Evolutionary conservation across 495 filamentous ascomycete genomes (phyloP).

Genomic region (Aspergillus ostianus): DNA sequence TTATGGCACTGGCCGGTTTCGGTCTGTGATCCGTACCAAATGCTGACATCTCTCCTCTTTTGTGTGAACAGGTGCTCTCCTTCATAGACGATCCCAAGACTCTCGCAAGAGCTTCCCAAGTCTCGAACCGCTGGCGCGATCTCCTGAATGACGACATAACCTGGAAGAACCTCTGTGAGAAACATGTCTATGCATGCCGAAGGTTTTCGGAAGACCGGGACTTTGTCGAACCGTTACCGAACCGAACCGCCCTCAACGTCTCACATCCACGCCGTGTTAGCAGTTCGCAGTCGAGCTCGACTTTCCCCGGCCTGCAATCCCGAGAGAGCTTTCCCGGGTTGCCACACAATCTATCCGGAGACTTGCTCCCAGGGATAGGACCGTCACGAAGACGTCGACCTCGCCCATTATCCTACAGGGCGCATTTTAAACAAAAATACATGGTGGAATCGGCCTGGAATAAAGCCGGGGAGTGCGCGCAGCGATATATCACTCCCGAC

Average conservation of each 20-base stretch:
- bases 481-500: conserved; percentile 86
- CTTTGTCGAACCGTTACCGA: conserved; percentile 37
- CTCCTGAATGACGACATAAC: conserved; percentile 93
- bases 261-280: conserved; percentile 21
- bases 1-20: conserved; percentile 7
- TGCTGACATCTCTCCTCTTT: conserved; percentile 11
- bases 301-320: conserved; percentile 26
- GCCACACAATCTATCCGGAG: conserved; percentile 36
- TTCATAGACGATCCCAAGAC: conserved; percentile 95
- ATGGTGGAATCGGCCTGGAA: conserved; percentile 97
- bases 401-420: conserved; percentile 73
- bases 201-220: conserved; percentile 51
- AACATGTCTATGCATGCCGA: conserved; percentile 74
- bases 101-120: conserved; percentile 86
- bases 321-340: conserved; percentile 28
- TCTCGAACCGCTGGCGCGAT: conserved; percentile 89
- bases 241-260: conserved; percentile 23
- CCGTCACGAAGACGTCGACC: conserved; percentile 37
- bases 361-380: conserved; percentile 34
- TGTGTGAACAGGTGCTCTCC: conserved; percentile 66
- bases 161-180: conserved; percentile 94
- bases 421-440: conserved; percentile 95
- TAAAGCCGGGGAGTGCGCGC: conserved; percentile 74
- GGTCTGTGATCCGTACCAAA: neutral
- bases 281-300: conserved; percentile 28